These are phyloP conservation scores for Xylariales sp. DNA, from an alignment of 2,329 filamentous ascomycete genomes.

Conservation along the genomic window DNA sequence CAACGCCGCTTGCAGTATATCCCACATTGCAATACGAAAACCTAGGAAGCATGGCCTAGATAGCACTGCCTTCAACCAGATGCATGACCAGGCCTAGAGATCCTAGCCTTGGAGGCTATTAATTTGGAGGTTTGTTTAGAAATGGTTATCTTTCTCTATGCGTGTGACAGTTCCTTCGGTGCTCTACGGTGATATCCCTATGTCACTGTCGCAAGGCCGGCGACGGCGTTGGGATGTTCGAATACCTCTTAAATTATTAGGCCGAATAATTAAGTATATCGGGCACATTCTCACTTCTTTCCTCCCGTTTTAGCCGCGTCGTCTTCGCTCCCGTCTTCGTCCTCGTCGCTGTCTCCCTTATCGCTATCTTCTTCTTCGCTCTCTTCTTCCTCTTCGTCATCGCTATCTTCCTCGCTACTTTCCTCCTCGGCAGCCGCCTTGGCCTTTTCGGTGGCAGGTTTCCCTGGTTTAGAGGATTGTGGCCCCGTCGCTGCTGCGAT, in stretches of 20 bases:
- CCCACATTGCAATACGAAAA: not conserved
- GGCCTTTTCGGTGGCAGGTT: constrained; percentile 36
- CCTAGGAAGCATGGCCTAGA: not conserved
- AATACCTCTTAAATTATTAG: not conserved
- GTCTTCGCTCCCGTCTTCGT: constrained; percentile 41
- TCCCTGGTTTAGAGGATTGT: constrained; percentile 59
- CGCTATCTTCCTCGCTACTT: constrained; percentile 49
- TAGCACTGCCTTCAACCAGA: not conserved
- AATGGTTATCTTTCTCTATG: not conserved
- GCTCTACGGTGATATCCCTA: not conserved
- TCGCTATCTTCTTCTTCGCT: constrained; percentile 45
- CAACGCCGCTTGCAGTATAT: no score
- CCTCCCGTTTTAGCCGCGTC: constrained; percentile 34
- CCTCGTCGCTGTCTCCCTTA: constrained; percentile 47
- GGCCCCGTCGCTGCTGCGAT: constrained; percentile 49
- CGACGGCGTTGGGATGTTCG: not conserved
- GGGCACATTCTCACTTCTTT: constrained; percentile 43
- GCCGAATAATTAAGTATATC: constrained; percentile 1
- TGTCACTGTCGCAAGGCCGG: not conserved
- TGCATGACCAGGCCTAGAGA: not conserved
- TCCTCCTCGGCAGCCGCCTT: constrained; percentile 56
- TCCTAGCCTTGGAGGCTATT: not conserved
- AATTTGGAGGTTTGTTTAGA: not conserved
- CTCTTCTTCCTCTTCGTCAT: constrained; percentile 43
- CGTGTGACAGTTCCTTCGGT: not conserved